Evolutionary conservation across 257 asterid species (phyloP), one percentile per base, ranked within the genome.

Genomic region (Orobanche coerulescens): DNA sequence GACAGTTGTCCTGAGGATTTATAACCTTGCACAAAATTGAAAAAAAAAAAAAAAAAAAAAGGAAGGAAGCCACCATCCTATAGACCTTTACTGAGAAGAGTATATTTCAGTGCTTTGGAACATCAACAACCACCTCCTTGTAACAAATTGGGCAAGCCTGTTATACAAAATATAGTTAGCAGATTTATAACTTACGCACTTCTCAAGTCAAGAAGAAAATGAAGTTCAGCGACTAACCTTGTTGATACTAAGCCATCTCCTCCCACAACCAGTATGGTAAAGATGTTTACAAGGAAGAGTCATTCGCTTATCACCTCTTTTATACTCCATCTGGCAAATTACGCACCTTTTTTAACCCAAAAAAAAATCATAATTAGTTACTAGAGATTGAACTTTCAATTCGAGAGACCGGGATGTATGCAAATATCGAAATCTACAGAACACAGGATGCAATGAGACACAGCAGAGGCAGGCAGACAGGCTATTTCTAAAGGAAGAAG

Each of bases 241-340:
- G 71, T 87, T 90, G 65, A 90, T 87, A 46, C 87, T 79, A 54
- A 90, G 95, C 97, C 97, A 90, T 82, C 77, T 80, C 80, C 81
- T 85, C 57, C 96, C 95, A 74, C 97, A 90, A 46, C 70, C 70
- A 14, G 75, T 78, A 72, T 90, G 97, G 75, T 90, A 90, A 44
- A 72, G 70, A 54, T 87, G 97, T 70, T 90, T 90, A 83, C 96
- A 90, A n/a, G 97, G 97, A 79, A 90, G 96, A 71, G 81, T 83
- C 68, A 87, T 79, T 69, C 75, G 86, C 69, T 73, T 68, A 25
- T 87, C 94, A 11, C 85, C 83, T 64, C 97, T 78, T 70, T 87
- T 90, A 66, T 90, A 90, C 76, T 87, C 97, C 97, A 90, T 90
- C 79, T 90, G 97, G 85, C 97, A 90, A 69, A 90, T 83, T 39